Percentiles rank a stretch among this genome's conserved stretches.
These are phyloP conservation scores for Aspergillus cavernicola DNA, from an alignment of 495 filamentous ascomycete species.

Conservation along the genomic window DNA sequence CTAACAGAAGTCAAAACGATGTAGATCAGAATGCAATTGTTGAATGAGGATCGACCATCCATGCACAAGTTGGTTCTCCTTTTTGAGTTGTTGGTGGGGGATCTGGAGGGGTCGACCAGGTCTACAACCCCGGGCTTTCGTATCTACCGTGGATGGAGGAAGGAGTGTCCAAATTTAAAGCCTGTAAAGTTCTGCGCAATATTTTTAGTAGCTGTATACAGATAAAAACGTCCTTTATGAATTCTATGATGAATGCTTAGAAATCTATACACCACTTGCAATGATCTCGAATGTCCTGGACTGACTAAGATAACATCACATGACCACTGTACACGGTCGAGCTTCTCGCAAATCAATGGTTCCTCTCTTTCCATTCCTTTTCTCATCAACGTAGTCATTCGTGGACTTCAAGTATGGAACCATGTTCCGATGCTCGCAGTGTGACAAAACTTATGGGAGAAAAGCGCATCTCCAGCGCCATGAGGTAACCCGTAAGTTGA, in stretches of 20 bases:
- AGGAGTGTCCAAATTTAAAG: too few species aligned
- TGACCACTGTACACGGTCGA: too few species aligned
- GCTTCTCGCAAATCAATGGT: too few species aligned
- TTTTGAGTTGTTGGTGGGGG: neutral
- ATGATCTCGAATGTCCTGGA: too few species aligned
- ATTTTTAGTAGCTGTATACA: too few species aligned
- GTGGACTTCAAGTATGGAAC: neutral
- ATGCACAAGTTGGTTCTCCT: neutral
- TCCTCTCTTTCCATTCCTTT: neutral
- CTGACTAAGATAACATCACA: conserved; percentile 3
- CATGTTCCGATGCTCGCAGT: conserved; percentile 34
- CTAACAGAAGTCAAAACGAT: neutral
- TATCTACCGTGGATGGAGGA: too few species aligned
- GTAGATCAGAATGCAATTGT: neutral
- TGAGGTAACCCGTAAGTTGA: conserved; percentile 29
- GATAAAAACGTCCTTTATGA: too few species aligned
- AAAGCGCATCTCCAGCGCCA: conserved; percentile 33
- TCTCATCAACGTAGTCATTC: neutral
- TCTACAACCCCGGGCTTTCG: neutral
- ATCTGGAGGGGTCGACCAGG: neutral
- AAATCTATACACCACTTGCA: too few species aligned
- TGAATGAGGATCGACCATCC: neutral
- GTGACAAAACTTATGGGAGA: conserved; percentile 30
- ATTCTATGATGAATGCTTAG: too few species aligned
- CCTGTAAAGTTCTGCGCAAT: too few species aligned